Evolutionary conservation across 2,329 filamentous ascomycete genomes (phyloP), one percentile per base, ranked within the genome.

Genomic region (Chalara sp.): DNA sequence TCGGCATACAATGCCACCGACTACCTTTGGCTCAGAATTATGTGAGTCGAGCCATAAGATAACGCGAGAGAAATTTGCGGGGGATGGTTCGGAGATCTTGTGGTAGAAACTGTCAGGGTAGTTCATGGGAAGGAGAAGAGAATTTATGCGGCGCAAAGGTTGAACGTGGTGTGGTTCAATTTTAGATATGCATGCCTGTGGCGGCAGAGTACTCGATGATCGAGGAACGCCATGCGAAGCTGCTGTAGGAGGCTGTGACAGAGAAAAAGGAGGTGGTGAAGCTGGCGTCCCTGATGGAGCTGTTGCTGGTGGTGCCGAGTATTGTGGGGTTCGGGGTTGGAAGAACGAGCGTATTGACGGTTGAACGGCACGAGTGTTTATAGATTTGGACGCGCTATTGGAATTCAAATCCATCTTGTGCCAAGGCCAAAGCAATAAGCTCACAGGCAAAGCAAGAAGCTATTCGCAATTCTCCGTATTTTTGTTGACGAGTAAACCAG

Each of bases 91-190:
- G 52, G 76, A 67, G 49, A 79, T 73, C 37, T 70, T 71, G 48
- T 72, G 67, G 72, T 84, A 86, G 69, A 86, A 86, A 45, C 72
- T 72, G 63, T 85, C 81, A 3, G 79, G 75, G 64, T 86, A 86
- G 64, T 72, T 70, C 52, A 86, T 78, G 46, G 78, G 80, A 1
- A 86, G 78, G 48, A 86, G 75, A 47, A 86, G 75, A 43, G 78
- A 70, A 66, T 84, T 84, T 66, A 86, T 83, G 59, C 81, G 78
- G 39, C 79, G 79, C 5, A 86, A 72, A 43, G 79, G 73, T 51
- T 76, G 69, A 51, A 84, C 67, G 65, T 85, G 79, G 44, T 68
- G 61, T 43, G 71, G 66, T 1, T 70, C 67, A 48, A 83, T 68
- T 48, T 70, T 69, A 5, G 75, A 73, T 61, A 85, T 79, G 52